These are phyloP conservation scores for Lasiodiplodia citricola DNA, from an alignment of 2,329 filamentous ascomycete genomes.

Conservation along the genomic window DNA sequence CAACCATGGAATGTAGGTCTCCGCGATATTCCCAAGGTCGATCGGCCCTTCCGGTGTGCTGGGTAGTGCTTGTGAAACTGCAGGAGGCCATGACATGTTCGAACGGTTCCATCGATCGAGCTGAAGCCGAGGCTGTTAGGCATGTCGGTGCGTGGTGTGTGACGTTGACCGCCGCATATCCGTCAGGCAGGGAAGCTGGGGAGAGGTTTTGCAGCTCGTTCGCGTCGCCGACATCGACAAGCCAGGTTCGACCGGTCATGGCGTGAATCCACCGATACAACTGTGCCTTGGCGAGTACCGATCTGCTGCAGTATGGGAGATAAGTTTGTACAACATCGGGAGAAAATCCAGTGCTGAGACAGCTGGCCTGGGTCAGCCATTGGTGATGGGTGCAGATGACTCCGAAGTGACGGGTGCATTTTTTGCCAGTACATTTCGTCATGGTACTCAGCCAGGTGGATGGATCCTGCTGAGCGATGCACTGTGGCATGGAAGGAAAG, in stretches of 20 bases:
- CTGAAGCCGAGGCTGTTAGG: constrained; percentile 32
- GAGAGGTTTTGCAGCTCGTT: constrained; percentile 35
- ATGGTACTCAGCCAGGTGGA: constrained; percentile 39
- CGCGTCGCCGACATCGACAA: constrained; percentile 40
- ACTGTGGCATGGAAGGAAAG: constrained; percentile 42
- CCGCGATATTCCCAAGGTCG: constrained; percentile 43
- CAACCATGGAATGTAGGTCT: constrained; percentile 34
- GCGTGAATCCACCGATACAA: constrained; percentile 37
- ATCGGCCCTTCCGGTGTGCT: constrained; percentile 39
- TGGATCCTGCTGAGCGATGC: constrained; percentile 42
- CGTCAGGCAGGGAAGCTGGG: constrained; percentile 35
- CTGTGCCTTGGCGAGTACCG: constrained; percentile 42
- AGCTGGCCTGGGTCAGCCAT: constrained; percentile 41
- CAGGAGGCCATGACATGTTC: constrained; percentile 39
- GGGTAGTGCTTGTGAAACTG: constrained; percentile 35
- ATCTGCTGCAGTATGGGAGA: constrained; percentile 38
- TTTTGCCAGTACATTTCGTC: constrained; percentile 38
- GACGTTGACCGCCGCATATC: constrained; percentile 35
- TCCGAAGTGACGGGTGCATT: constrained; percentile 40
- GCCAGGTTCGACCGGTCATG: constrained; percentile 40
- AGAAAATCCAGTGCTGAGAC: constrained; percentile 39
- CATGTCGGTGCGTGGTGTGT: constrained; percentile 38
- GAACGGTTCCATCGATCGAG: constrained; percentile 36
- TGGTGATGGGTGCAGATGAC: constrained; percentile 41
- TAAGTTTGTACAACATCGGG: constrained; percentile 36